Percentiles rank a stretch among this genome's conserved stretches.
Evolutionary conservation across 2,329 filamentous ascomycete genomes (phyloP).

Genomic region (Hansfordia pulvinata): DNA sequence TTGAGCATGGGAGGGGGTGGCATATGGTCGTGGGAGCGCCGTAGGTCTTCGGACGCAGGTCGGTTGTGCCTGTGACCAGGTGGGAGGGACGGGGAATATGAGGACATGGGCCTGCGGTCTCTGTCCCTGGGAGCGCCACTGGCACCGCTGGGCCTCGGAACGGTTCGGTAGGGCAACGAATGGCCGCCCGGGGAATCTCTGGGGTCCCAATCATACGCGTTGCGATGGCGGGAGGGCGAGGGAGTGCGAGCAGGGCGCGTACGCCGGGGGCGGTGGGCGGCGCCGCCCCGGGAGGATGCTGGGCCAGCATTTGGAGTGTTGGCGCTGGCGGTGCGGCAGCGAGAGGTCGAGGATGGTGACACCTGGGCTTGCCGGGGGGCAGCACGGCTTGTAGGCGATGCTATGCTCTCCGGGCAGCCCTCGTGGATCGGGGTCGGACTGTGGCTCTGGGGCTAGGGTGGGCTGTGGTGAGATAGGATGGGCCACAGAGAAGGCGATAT

Average conservation of each 20-base stretch:
- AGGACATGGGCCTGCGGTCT: slow-evolving; percentile 10
- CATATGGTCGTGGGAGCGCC: slow-evolving; percentile 12
- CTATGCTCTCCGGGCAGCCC: too few species aligned
- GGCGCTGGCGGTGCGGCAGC: too few species aligned
- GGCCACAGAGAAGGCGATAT: slow-evolving; percentile 12
- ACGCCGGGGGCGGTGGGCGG: slow-evolving; percentile 14
- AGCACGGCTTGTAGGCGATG: too few species aligned
- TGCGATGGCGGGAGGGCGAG: slow-evolving; percentile 13
- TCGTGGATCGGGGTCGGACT: too few species aligned
- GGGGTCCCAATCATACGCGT: slow-evolving; percentile 19
- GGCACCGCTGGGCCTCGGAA: too few species aligned
- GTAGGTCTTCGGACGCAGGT: slow-evolving; percentile 13
- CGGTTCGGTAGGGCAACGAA: slow-evolving; percentile 21
- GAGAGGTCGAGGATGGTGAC: too few species aligned
- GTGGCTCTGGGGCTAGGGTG: too few species aligned
- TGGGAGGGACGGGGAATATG: too few species aligned
- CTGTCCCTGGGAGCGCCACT: slow-evolving; percentile 20
- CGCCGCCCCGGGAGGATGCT: too few species aligned
- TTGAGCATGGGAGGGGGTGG: slow-evolving; percentile 14
- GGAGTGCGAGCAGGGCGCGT: slow-evolving; percentile 12
- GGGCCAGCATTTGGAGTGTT: too few species aligned
- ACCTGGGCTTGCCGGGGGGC: slow-evolving; percentile 15
- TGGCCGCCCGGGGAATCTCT: slow-evolving; percentile 12
- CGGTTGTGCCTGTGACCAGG: slow-evolving; percentile 12
- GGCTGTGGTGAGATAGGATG: slow-evolving; percentile 13